phyloP scores from a whole-genome alignment of 805 yeast genomes.

The Suhomyces kilbournensis region DNA sequence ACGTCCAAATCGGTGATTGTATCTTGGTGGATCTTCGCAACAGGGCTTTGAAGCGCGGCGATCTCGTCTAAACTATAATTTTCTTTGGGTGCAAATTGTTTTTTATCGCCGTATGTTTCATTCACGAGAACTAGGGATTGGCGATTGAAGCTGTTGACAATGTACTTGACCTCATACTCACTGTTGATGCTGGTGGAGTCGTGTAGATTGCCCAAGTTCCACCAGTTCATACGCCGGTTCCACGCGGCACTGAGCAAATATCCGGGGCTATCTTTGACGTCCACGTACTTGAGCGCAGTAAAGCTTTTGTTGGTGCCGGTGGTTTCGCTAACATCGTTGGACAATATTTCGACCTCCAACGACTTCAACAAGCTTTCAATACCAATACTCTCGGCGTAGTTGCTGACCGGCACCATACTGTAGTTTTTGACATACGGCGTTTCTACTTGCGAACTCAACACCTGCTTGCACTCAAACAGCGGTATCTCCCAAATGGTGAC shows the following conservation, averaged over 20 bases:
- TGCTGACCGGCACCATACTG: conserved; percentile 19
- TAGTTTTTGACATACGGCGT: conserved; percentile 23
- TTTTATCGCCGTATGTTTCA: conserved; percentile 27
- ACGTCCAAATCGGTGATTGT: conserved; percentile 47
- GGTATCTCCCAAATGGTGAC: conserved; percentile 77
- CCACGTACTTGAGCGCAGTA: conserved; percentile 9
- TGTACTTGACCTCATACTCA: conserved; percentile 17
- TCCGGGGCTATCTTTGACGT: not conserved
- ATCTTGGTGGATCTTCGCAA: conserved; percentile 48
- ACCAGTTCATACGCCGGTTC: conserved; percentile 25
- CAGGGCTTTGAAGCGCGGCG: conserved; percentile 41
- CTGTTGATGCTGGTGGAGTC: conserved; percentile 16
- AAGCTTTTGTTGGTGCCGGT: conserved; percentile 9
- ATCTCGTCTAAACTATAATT: conserved; percentile 8
- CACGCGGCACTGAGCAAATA: conserved; percentile 25
- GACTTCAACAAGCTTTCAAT: conserved; percentile 18
- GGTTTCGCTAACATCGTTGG: conserved; percentile 3
- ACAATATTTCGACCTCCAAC: conserved; percentile 18
- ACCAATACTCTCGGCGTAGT: conserved; percentile 9
- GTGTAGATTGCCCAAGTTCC: conserved; percentile 22
- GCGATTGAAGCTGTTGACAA: conserved; percentile 19
- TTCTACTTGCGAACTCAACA: conserved; percentile 19
- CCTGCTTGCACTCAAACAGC: conserved; percentile 50
- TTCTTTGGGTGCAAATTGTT: conserved; percentile 3
- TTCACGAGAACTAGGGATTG: conserved; percentile 39